A percentile compares a stretch with the other conserved stretches of the same genome.
phyloP scores from a whole-genome alignment of 2,329 filamentous ascomycete species.

The Emericellopsis atlantica region DNA sequence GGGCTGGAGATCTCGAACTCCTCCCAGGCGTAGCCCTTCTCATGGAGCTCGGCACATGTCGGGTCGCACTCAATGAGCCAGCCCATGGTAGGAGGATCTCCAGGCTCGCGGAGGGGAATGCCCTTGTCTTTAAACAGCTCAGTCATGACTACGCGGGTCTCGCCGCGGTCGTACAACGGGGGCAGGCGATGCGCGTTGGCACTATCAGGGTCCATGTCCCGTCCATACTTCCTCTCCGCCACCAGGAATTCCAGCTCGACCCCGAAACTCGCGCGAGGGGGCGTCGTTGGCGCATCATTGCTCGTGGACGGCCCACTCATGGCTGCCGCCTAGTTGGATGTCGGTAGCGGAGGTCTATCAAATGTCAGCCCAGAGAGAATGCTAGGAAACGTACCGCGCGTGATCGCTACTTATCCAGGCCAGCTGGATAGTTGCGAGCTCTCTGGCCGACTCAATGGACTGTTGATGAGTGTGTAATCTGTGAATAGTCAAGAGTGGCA shows the following conservation, averaged over 20 bases:
- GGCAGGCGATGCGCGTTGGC: background rate
- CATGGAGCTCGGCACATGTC: background rate
- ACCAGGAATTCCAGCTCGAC: conserved; percentile 9
- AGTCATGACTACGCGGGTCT: background rate
- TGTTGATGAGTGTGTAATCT: too few relatives aligned
- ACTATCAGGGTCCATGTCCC: background rate
- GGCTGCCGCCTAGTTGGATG: background rate
- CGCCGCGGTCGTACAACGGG: background rate
- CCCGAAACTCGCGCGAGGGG: conserved; percentile 8
- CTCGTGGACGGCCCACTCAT: too few relatives aligned
- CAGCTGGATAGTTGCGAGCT: too few relatives aligned
- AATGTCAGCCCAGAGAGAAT: too few relatives aligned
- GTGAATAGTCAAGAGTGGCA: too few relatives aligned
- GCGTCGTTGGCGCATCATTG: conserved; percentile 3
- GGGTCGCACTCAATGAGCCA: background rate
- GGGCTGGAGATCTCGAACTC: conserved; percentile 19
- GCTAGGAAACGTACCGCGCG: too few relatives aligned
- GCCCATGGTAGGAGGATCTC: background rate
- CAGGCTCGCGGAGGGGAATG: background rate
- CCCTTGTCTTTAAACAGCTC: background rate
- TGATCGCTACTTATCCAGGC: too few relatives aligned
- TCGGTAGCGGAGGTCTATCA: background rate
- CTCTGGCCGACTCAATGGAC: too few relatives aligned
- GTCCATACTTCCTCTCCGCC: background rate
- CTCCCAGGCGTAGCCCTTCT: conserved; percentile 8